Evolutionary conservation across 2,329 filamentous ascomycete species (phyloP), one percentile per base, ranked within the genome.

Genomic region (Colletotrichum gloeosporioides): DNA sequence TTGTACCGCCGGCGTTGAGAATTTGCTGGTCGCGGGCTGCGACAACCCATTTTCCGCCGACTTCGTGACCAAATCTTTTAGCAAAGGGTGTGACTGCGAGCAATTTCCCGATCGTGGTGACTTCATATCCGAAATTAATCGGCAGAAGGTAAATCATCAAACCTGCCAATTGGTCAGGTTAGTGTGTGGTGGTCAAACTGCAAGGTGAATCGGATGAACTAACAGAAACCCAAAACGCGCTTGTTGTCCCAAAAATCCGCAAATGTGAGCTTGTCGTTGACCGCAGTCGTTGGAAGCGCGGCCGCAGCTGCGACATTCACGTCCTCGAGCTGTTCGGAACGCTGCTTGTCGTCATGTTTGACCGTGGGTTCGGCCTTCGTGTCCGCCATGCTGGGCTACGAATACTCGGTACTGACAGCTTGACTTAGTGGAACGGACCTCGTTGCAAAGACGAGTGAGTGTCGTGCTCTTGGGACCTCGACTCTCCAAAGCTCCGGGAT

Each of bases 41-140:
- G 36, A 83, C 77, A 15, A 80, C 77, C 25, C 68, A 79, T 22
- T 66, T 70, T 0, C 73, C 78, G 31, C 75, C 69, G 16, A 79
- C 73, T 15, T 77, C 25, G 27, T 79, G 71, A 1, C 82, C 82
- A 31, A 83, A 83, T 4, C 70, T 72, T 18, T 79, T 29, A 6
- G 80, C 78, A 49, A 83, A 83, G 2, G 80, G 77, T 2, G 77
- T 78, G 2, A 83, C 80, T 18, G 82, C 81, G 22, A 83, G 79
- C 10, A 83, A 77, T 44, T 83, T 82, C 27, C 82, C 82, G 22
- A 82, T 77, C 32, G 78, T 82, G 27, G 77, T 78, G 27, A 80
- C 72, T 63, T 83, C 82, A 53, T 83, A 83, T 32, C 82, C 82
- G 32, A 77, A 77, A 32, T 77, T 77, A 31, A 77, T 71, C 1